Evolutionary conservation across 2,329 filamentous ascomycete species (phyloP).

Genomic region (Ilyonectria mors-panacis): DNA sequence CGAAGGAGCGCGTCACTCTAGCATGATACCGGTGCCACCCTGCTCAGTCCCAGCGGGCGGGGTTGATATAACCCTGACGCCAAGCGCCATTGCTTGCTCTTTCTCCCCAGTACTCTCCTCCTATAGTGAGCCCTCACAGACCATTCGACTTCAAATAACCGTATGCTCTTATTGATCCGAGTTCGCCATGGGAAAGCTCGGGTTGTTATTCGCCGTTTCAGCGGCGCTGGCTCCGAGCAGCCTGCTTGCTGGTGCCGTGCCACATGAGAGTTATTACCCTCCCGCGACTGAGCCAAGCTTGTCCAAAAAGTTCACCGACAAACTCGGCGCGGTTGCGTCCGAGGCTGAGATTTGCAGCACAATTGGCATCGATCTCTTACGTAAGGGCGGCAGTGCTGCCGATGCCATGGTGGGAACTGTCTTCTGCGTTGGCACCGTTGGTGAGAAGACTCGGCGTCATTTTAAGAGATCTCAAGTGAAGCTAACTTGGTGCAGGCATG

Average conservation of each 20-base stretch:
- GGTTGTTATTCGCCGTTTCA: neutral
- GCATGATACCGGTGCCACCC: neutral
- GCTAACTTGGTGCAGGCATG: conserved; percentile 58
- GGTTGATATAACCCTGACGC: neutral
- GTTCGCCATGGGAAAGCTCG: neutral
- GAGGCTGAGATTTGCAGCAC: conserved; percentile 72
- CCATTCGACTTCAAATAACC: neutral
- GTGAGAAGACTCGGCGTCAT: conserved; percentile 16
- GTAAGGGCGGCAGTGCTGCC: conserved; percentile 75
- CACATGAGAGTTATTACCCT: neutral
- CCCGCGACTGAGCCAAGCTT: neutral
- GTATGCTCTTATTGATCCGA: neutral
- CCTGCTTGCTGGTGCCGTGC: neutral
- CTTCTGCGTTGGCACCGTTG: conserved; percentile 74
- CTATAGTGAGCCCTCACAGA: neutral
- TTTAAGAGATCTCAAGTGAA: neutral
- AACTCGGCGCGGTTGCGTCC: conserved; percentile 72
- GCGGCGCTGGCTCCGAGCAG: neutral
- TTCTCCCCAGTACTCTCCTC: neutral
- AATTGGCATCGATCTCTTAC: conserved; percentile 70
- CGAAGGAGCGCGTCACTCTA: neutral
- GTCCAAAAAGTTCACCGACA: conserved; percentile 27
- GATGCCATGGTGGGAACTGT: conserved; percentile 76
- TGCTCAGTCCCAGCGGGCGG: neutral
- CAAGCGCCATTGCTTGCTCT: neutral